Percentiles rank a stretch among this genome's conserved stretches.
Evolutionary conservation across 2,329 filamentous ascomycete species (phyloP).

Genomic region (Claviceps arundinis): DNA sequence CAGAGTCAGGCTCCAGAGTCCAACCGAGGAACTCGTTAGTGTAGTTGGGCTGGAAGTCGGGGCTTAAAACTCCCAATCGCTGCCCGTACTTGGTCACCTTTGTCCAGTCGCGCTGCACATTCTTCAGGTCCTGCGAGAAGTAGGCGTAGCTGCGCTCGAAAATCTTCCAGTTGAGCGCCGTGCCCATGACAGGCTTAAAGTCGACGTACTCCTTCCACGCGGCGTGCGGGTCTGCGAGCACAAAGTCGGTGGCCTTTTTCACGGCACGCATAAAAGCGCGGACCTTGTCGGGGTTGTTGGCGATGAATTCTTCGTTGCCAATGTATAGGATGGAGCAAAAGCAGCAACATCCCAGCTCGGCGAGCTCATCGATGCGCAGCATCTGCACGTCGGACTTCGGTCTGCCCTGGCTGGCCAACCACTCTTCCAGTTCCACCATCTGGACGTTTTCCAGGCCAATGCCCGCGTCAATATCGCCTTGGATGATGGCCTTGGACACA

Average conservation of each 20-base stretch:
- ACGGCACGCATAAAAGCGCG: constrained; percentile 56
- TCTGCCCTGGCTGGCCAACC: constrained; percentile 51
- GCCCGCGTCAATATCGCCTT: constrained; percentile 59
- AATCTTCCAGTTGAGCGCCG: constrained; percentile 60
- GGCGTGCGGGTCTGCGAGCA: constrained; percentile 46
- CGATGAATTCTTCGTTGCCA: constrained; percentile 57
- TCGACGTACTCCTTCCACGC: constrained; percentile 59
- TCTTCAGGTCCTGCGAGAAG: constrained; percentile 62
- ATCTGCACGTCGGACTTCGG: constrained; percentile 59
- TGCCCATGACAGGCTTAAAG: constrained; percentile 59
- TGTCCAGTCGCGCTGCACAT: constrained; percentile 59
- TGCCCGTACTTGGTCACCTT: constrained; percentile 71
- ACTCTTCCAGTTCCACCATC: constrained; percentile 71
- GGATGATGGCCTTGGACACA: constrained; percentile 62
- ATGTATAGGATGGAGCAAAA: constrained; percentile 77
- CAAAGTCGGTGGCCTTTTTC: constrained; percentile 61
- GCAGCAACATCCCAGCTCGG: constrained; percentile 70
- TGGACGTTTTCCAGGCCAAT: constrained; percentile 71
- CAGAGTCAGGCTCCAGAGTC: constrained; percentile 49
- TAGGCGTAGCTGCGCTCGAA: constrained; percentile 69
- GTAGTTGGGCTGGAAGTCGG: constrained; percentile 56
- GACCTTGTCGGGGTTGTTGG: constrained; percentile 52
- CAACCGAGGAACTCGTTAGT: constrained; percentile 59
- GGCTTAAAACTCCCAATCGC: constrained; percentile 53
- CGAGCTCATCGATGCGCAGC: constrained; percentile 69